Base-by-base conservation (phyloP, 768 basidiomycete species). In the Xanthoconium purpureum region DNA sequence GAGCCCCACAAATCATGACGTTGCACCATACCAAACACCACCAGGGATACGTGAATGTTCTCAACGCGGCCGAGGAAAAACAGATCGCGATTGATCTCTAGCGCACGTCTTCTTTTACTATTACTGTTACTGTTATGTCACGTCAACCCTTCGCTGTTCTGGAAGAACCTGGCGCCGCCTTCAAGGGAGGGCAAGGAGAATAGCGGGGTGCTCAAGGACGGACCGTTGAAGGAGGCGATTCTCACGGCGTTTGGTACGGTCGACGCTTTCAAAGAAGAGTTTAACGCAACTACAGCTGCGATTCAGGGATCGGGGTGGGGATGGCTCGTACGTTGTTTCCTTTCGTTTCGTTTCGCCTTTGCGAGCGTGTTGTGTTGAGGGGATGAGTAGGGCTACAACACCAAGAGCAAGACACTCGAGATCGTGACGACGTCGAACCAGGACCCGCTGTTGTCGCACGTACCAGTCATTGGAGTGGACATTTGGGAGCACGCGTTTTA, bases 401-500 rank as follows among this genome's bases (percentile, higher is more conserved):
- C 84, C 29, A 54, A 68, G 54, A 83, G 75, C 60, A 84, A 84
- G 74, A 78, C 77, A 63, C 84, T 99, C 54, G 94, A 96, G 78
- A 83, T 97, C 62, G 75, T 83, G 49, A 95, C 97, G 42, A 98
- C 97, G 33, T 72, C 93, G 6, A 98, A 99, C 83, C 97, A 99
- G 78, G 95, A 98, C 71, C 95, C 94, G 56, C 81, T 95, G 48
- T 74, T 92, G 62, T 71, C 75, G 45, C 87, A 84, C 68, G 74
- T 83, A 52, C 91, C 94, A 52, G 81, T 97, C 76, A 89, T 95
- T 63, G 93, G 94, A 43, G 87, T 97, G 63, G 94, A 95, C 62
- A 85, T 95, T 68, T 96, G 94, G 94, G 93, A 96, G 75, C 94
- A 95, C 68, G 91, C 93, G 50, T 93, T 94, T 79, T 98, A 96